Evolutionary conservation across 1,284 basidiomycete genomes (phyloP).

Genomic region (Ustilago nuda): DNA sequence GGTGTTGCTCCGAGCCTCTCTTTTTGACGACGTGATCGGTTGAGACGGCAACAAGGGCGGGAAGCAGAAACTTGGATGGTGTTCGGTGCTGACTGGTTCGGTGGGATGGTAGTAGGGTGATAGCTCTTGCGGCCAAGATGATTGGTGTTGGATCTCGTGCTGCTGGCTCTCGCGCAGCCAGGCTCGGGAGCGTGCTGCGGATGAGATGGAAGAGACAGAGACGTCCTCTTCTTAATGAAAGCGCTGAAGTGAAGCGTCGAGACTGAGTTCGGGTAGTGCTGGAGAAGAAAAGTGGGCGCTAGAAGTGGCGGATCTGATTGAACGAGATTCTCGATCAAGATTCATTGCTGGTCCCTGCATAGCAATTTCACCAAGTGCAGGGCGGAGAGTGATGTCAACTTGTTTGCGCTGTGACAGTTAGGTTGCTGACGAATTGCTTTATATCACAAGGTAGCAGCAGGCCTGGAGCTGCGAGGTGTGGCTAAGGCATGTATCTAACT

Average conservation of each 20-base stretch:
- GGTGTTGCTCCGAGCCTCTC: not conserved
- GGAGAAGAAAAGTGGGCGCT: conserved; percentile 31
- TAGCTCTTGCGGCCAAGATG: not conserved
- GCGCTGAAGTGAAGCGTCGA: conserved; percentile 33
- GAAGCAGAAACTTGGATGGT: conserved; percentile 8
- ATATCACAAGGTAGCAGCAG: too few relatives aligned
- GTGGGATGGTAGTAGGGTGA: not conserved
- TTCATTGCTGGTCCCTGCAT: conserved; percentile 6
- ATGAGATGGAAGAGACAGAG: conserved; percentile 17
- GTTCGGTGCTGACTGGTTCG: not conserved
- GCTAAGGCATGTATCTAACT: too few relatives aligned
- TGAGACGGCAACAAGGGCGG: not conserved
- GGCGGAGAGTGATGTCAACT: too few relatives aligned
- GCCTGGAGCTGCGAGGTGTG: too few relatives aligned
- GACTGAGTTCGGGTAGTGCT: conserved; percentile 32
- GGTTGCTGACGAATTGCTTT: too few relatives aligned
- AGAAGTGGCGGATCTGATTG: conserved; percentile 7
- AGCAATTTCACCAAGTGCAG: too few relatives aligned
- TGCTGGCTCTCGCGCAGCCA: conserved; percentile 9
- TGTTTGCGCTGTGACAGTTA: too few relatives aligned
- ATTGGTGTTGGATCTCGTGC: not conserved
- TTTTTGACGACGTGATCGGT: not conserved
- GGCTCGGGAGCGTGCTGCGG: conserved; percentile 2
- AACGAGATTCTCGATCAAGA: not conserved
- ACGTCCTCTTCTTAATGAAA: conserved; percentile 27